A percentile compares a stretch with the other conserved stretches of the same genome.
Evolutionary conservation across 2,329 filamentous ascomycete species (phyloP).

Genomic region (Dothiorella sarmentorum): DNA sequence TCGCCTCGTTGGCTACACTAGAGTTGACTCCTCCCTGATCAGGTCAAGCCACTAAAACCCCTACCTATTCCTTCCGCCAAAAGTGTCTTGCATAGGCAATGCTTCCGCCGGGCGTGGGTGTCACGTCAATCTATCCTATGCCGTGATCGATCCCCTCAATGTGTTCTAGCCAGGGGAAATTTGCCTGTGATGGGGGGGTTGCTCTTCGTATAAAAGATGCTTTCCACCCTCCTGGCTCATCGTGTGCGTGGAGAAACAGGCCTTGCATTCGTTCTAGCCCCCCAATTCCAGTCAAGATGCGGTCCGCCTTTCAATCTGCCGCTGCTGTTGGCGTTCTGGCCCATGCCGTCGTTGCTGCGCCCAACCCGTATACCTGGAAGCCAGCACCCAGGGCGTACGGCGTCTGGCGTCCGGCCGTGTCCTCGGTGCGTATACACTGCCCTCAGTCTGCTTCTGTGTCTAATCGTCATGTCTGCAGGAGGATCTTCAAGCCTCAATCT

Average conservation of each 20-base stretch:
- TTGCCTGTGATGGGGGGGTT: too few relatives aligned
- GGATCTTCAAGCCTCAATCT: conserved; percentile 34
- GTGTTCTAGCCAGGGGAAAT: conserved; percentile 6
- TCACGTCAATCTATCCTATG: not conserved
- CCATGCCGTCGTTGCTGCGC: not conserved
- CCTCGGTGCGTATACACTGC: not conserved
- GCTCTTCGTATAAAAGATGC: not conserved
- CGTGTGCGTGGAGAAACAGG: not conserved
- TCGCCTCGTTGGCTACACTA: not conserved
- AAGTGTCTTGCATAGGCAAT: not conserved
- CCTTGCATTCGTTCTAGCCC: not conserved
- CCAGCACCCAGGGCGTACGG: not conserved
- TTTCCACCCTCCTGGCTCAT: not conserved
- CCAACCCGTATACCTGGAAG: conserved; percentile 9
- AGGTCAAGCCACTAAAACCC: not conserved
- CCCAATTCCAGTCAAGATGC: not conserved
- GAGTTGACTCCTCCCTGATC: not conserved
- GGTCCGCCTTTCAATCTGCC: not conserved
- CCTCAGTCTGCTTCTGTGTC: not conserved
- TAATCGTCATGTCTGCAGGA: conserved; percentile 21
- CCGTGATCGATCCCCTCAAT: not conserved
- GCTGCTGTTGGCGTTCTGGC: not conserved
- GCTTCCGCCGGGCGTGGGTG: not conserved
- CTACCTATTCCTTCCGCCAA: not conserved
- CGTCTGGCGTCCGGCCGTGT: conserved; percentile 3